Evolutionary conservation across 805 yeast species (phyloP).

Genomic region (Monosporozyma aerobia): DNA sequence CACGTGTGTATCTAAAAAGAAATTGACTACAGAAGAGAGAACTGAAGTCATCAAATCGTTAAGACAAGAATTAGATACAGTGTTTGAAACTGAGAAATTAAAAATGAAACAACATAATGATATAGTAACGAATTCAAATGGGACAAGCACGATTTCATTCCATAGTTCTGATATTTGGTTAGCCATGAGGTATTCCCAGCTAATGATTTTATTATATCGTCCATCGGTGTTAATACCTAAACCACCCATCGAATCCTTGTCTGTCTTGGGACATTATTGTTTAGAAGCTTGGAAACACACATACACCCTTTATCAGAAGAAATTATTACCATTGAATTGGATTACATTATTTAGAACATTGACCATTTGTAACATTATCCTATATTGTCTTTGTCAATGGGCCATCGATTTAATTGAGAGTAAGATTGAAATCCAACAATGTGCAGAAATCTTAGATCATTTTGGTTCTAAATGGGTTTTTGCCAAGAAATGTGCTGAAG

Average conservation of each 20-base stretch:
- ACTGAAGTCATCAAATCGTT: conserved; percentile 27
- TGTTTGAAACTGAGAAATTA: conserved; percentile 19
- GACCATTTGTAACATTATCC: conserved; percentile 38
- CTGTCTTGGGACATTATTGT: conserved; percentile 38
- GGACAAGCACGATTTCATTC: conserved; percentile 21
- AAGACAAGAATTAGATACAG: conserved; percentile 28
- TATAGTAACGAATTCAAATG: conserved; percentile 5
- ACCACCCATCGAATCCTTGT: conserved; percentile 34
- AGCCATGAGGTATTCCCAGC: conserved; percentile 37
- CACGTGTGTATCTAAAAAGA: conserved; percentile 31
- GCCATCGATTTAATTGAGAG: conserved; percentile 38
- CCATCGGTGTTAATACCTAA: conserved; percentile 42
- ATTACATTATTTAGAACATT: conserved; percentile 39
- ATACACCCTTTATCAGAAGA: conserved; percentile 37
- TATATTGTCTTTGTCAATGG: conserved; percentile 40
- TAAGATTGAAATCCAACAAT: conserved; percentile 38
- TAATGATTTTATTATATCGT: conserved; percentile 38
- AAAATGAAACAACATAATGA: conserved; percentile 18
- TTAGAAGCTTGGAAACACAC: conserved; percentile 39
- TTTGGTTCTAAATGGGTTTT: conserved; percentile 41
- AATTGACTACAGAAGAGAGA: conserved; percentile 27
- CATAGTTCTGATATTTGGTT: conserved; percentile 31
- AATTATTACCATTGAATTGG: conserved; percentile 42
- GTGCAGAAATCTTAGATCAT: conserved; percentile 38
- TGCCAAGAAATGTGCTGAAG: conserved; percentile 37